Evolutionary conservation across 805 yeast genomes (phyloP).

Genomic region (Candida hungchunana): DNA sequence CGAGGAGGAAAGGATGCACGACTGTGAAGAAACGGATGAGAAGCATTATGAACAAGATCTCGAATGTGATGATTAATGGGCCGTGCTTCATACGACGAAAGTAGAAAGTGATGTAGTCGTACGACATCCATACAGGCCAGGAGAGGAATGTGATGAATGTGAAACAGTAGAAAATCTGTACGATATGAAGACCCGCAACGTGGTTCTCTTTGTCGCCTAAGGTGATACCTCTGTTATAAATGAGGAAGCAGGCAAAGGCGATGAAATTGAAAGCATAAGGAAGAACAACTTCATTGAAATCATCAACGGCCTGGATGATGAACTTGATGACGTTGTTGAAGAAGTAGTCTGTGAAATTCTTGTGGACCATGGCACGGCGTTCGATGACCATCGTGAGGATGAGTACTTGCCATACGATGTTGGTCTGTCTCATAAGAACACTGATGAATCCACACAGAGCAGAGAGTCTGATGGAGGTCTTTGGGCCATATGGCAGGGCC

Average conservation of each 20-base stretch:
- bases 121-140: conserved; percentile 68
- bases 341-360: conserved; percentile 34
- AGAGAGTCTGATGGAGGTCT: conserved; percentile 37
- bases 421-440: conserved; percentile 83
- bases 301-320: conserved; percentile 33
- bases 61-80: conserved; percentile 29
- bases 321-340: conserved; percentile 37
- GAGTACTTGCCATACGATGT: conserved; percentile 79
- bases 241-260: conserved; percentile 53
- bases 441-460: conserved; percentile 58
- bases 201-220: conserved; percentile 92
- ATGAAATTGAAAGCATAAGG: conserved; percentile 54
- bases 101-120: conserved; percentile 38
- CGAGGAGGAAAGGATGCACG: conserved; percentile 84
- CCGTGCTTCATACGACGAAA: conserved; percentile 25
- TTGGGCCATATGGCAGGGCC: conserved; percentile 33
- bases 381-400: conserved; percentile 53
- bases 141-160: conserved; percentile 62
- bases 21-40: conserved; percentile 59
- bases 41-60: conserved; percentile 35
- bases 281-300: conserved; percentile 29
- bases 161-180: conserved; percentile 77
- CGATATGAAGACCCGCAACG: conserved; percentile 61
- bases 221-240: conserved; percentile 77
- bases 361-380: conserved; percentile 38